These are phyloP conservation scores for Catunica adiposa DNA, from an alignment of 2,329 filamentous ascomycete genomes.

Conservation along the genomic window DNA sequence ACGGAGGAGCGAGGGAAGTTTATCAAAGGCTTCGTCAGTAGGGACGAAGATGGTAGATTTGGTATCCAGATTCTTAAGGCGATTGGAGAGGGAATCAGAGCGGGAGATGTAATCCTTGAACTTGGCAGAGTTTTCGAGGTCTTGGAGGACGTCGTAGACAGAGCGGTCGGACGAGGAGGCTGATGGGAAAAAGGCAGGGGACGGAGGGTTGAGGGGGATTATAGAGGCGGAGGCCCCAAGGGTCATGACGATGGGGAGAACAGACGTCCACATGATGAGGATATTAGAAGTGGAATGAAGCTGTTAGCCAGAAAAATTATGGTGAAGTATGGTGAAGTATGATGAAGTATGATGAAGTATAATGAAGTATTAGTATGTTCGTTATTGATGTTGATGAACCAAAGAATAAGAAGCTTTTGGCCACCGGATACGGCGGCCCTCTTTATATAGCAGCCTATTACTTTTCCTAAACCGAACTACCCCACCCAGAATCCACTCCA, in stretches of 20 bases:
- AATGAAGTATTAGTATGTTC: too few relatives aligned
- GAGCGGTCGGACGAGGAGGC: not conserved
- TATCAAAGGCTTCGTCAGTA: conserved; percentile 56
- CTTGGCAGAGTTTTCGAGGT: conserved; percentile 14
- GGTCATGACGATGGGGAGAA: conserved; percentile 3
- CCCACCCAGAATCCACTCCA: too few relatives aligned
- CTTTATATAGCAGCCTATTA: too few relatives aligned
- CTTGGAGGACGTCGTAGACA: conserved; percentile 17
- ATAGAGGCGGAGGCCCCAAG: conserved; percentile 9
- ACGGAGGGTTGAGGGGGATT: conserved; percentile 3
- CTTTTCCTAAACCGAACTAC: too few relatives aligned
- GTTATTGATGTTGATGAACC: too few relatives aligned
- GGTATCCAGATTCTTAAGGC: conserved; percentile 53
- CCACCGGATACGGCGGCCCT: too few relatives aligned
- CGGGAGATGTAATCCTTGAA: conserved; percentile 28
- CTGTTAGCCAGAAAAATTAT: too few relatives aligned
- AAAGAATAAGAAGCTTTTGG: too few relatives aligned
- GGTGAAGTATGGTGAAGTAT: too few relatives aligned
- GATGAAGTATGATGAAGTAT: too few relatives aligned
- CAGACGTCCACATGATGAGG: conserved; percentile 22
- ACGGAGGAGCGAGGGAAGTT: conserved; percentile 34
- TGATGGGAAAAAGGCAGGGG: not conserved
- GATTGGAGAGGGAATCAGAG: conserved; percentile 51
- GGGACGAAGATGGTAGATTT: conserved; percentile 77
- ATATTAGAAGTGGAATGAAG: too few relatives aligned